Evolutionary conservation across 345 rosid genomes (phyloP).

Genomic region (Pistacia integerrima): DNA sequence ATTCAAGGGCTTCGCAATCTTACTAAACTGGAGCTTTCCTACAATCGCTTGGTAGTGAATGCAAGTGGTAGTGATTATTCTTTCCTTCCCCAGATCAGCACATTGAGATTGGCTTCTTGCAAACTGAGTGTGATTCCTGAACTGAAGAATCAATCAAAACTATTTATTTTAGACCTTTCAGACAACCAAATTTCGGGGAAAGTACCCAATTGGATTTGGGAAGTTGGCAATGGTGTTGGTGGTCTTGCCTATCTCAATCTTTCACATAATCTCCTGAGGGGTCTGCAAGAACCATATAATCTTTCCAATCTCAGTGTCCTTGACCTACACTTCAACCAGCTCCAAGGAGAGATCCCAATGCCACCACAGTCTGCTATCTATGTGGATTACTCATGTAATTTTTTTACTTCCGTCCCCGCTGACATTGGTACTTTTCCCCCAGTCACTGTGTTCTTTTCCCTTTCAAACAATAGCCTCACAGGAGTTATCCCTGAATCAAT

Average conservation of each 20-base stretch:
- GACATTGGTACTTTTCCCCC: constrained; percentile 13
- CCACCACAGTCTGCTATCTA: neutral
- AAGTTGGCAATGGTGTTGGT: neutral
- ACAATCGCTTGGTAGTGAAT: constrained; percentile 32
- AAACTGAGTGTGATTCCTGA: constrained; percentile 33
- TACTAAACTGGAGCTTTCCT: constrained; percentile 38
- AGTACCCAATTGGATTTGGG: constrained; percentile 50
- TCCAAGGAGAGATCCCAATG: constrained; percentile 28
- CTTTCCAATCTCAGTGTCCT: neutral
- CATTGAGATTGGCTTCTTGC: constrained; percentile 46
- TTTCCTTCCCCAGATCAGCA: constrained; percentile 9
- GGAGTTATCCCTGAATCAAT: constrained; percentile 43
- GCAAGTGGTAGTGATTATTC: neutral
- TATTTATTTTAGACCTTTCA: constrained; percentile 38
- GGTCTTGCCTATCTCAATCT: neutral
- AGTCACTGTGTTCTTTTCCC: constrained; percentile 29
- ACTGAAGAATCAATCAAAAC: constrained; percentile 21
- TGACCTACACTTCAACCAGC: constrained; percentile 35
- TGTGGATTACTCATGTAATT: constrained; percentile 41
- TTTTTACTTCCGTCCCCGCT: constrained; percentile 31
- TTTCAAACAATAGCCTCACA: constrained; percentile 29
- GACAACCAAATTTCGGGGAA: constrained; percentile 35
- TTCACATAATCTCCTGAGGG: constrained; percentile 18
- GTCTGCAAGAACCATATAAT: constrained; percentile 10
- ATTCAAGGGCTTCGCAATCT: constrained; percentile 29